A percentile compares a stretch with the other conserved stretches of the same genome.
Evolutionary conservation across 441 rosid genomes (phyloP).

Genomic region (Gossypium lobatum): DNA sequence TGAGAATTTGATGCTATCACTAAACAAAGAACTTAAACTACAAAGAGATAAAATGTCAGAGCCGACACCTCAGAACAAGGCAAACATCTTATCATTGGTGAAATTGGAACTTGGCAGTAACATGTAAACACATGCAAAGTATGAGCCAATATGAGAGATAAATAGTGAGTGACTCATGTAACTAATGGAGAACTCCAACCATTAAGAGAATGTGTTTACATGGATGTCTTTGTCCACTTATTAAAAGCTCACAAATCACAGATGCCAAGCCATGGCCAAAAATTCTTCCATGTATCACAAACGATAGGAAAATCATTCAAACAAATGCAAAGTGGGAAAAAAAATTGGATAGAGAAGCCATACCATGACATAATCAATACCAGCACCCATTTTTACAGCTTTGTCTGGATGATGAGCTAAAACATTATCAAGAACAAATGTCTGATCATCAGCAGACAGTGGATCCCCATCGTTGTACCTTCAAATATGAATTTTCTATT

Average conservation of each 20-base stretch:
- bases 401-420: conserved; percentile 74
- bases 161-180: background rate
- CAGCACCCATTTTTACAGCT: conserved; percentile 63
- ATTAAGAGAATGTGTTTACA: background rate
- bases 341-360: conserved; percentile 16
- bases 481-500: conserved; percentile 18
- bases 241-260: conserved; percentile 1
- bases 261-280: background rate
- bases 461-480: conserved; percentile 83
- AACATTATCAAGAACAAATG: conserved; percentile 51
- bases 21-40: background rate
- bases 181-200: conserved; percentile 6
- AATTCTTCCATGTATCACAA: background rate
- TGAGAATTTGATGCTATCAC: background rate
- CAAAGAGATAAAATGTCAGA: background rate
- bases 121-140: background rate
- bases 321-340: background rate
- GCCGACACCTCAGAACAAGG: background rate
- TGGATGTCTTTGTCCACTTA: background rate
- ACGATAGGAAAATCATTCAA: background rate
- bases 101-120: background rate
- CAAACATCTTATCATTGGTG: background rate
- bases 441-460: conserved; percentile 55
- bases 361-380: conserved; percentile 72
- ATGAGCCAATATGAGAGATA: background rate